Base-by-base conservation (phyloP, 164 flowering plant species). In the Tetracentron sinense region DNA sequence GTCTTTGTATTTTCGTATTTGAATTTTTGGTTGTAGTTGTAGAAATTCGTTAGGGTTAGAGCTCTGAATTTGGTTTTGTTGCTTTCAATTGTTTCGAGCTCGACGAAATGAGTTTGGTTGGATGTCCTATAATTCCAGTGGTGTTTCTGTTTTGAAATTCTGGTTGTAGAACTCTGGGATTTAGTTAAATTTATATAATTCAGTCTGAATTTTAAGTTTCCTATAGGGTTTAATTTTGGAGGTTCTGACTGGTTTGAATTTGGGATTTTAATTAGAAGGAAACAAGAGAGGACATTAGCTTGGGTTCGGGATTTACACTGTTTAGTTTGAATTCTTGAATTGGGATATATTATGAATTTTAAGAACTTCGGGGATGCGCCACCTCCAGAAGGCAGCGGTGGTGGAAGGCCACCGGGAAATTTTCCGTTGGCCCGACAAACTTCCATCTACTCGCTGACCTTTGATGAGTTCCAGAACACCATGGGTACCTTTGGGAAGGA, bases 371-470 rank as follows among this genome's bases (percentile, higher is more conserved):
- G 72, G 7, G 74, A 61, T 27, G 79, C 68, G 33, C 78, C 81
- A 8, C 57, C 72, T 11, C 56, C 31, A 11, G 22, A 23, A 4
- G 75, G 54, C 7, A 71, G 57, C 12, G 67, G 70, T n/a, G 74
- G 76, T 26, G 74, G 64, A 10, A 66, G 76, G 63, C 70, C 63
- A 44, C 65, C 54, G 56, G 82, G 71, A 31, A 78, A 64, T 49
- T 56, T 54, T 4, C 74, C 81, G 51, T 66, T 88, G 69, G 27
- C 76, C 0, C 66, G 91, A 17, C 95, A 85, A 56, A 11, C 81
- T 16, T 89, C 96, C n/a, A 53, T 89, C 62, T 89, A 79, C 67
- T 78, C 93, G 0, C 70, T 85, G 67, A 89, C 96, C 4, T 84
- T 89, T 21, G 96, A 89, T 0, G 96, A 89, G 83, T 65, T 87